Base-by-base conservation (phyloP, 306 rosid genomes). In the Macrotyloma uniflorum region DNA sequence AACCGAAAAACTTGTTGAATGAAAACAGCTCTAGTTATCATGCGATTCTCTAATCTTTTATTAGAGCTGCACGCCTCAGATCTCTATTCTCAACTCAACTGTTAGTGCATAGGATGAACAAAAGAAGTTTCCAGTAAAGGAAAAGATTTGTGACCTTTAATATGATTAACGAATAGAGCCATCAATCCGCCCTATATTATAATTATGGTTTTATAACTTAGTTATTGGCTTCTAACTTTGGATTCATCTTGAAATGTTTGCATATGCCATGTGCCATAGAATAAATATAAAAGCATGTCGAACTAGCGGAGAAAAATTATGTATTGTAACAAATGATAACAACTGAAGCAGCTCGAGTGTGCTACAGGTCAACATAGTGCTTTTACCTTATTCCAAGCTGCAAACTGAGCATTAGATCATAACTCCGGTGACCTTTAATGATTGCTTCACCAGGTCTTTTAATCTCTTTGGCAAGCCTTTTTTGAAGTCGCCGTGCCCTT, bases 371-470 rank as follows among this genome's bases (percentile, higher is more conserved):
- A 74, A 77, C 46, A 72, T 69, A 24, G 65, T 72, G 43, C 46
- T 23, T 57, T 49, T 84, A 93, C 98, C 98, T 93, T 87, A 93
- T 93, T 87, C 98, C 98, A 72, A 93, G 97, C 89, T 93, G 98
- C 87, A 93, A 87, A 85, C 92, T 87, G 55, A 93, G 93, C 98
- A 93, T 93, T 67, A 93, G 82, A 81, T 93, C 98, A 40, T 93
- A 93, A 85, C 97, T 93, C 87, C 97, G 83, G 68, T 93, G 98
- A 76, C 98, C 98, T 82, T 93, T 93, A 62, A 93, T 89, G 83
- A 93, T 93, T 55, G 89, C 84, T 83, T 93, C 98, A 80, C 98
- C 98, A 13, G 98, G 98, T 77, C 78, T 93, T 75, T 89, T 89
- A 43, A 87, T 89, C 49, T 88, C 98, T 80, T 67, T 93, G 14